Evolutionary conservation across 768 basidiomycete species (phyloP).

Genomic region (Psilocybe sp.): DNA sequence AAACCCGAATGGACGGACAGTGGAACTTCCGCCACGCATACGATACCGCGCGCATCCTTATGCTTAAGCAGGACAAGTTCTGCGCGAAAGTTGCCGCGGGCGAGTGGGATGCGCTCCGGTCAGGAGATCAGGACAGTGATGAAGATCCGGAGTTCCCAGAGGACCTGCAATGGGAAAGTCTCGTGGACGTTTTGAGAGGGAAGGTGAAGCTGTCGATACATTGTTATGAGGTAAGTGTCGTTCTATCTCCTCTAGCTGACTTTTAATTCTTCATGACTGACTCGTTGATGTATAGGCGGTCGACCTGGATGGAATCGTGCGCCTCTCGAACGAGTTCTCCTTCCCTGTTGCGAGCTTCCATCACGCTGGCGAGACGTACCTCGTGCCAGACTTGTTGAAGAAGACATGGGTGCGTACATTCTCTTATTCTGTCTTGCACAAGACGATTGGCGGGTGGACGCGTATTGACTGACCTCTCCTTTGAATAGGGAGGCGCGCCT

Average conservation of each 20-base stretch:
- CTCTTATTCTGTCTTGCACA: neutral
- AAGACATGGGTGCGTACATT: constrained; percentile 50
- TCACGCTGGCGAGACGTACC: constrained; percentile 77
- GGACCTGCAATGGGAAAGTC: constrained; percentile 64
- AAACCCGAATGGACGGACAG: constrained; percentile 57
- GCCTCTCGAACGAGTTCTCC: constrained; percentile 79
- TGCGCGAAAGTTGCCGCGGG: constrained; percentile 49
- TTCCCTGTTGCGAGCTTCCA: constrained; percentile 76
- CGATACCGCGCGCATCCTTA: constrained; percentile 62
- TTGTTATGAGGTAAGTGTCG: constrained; percentile 36
- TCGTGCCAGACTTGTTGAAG: constrained; percentile 76
- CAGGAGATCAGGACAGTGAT: neutral
- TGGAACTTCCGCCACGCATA: constrained; percentile 77
- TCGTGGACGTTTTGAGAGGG: constrained; percentile 71
- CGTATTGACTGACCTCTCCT: too few relatives aligned
- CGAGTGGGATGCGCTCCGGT: constrained; percentile 37
- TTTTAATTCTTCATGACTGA: neutral
- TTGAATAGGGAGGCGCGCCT: too few relatives aligned
- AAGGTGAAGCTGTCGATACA: constrained; percentile 58
- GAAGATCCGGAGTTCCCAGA: constrained; percentile 49
- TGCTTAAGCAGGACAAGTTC: constrained; percentile 64
- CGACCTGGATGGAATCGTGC: constrained; percentile 64
- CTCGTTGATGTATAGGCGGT: constrained; percentile 41
- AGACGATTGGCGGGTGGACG: neutral
- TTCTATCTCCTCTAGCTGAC: neutral